Percentiles rank a stretch among this genome's conserved stretches.
phyloP scores from a whole-genome alignment of 192 early-diverging fungal species.

The Rhizophagus clarus region DNA sequence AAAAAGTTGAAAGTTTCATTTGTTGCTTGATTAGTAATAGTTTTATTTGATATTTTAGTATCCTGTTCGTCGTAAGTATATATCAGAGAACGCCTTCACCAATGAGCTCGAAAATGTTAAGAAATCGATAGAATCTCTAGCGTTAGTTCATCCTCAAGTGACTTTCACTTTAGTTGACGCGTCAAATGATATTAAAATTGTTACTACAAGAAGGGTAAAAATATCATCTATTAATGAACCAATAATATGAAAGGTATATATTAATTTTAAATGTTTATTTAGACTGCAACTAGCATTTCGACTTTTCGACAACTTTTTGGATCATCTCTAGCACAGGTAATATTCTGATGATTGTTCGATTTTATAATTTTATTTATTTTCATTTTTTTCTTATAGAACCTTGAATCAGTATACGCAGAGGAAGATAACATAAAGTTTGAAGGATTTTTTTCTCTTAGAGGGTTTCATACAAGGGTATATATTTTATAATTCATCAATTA shows the following conservation, averaged over 20 bases:
- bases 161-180: constrained; percentile 45
- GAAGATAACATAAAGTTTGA: constrained; percentile 31
- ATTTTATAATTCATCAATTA: not conserved
- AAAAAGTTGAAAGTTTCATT: not conserved
- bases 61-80: constrained; percentile 59
- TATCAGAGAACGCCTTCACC: constrained; percentile 38
- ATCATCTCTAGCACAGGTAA: constrained; percentile 45
- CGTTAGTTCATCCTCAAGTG: constrained; percentile 44
- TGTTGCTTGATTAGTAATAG: not conserved
- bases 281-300: constrained; percentile 34
- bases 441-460: constrained; percentile 46
- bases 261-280: constrained; percentile 3
- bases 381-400: constrained; percentile 11
- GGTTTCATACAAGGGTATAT: constrained; percentile 43
- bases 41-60: constrained; percentile 39
- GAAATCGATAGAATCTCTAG: constrained; percentile 52
- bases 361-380: not conserved
- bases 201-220: constrained; percentile 40
- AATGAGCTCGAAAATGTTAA: constrained; percentile 53
- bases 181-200: constrained; percentile 36
- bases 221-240: not conserved
- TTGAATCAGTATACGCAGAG: constrained; percentile 21
- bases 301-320: constrained; percentile 60
- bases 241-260: not conserved
- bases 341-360: not conserved